These are phyloP conservation scores for Canariomyces notabilis DNA, from an alignment of 2,329 filamentous ascomycete genomes.

Conservation along the genomic window DNA sequence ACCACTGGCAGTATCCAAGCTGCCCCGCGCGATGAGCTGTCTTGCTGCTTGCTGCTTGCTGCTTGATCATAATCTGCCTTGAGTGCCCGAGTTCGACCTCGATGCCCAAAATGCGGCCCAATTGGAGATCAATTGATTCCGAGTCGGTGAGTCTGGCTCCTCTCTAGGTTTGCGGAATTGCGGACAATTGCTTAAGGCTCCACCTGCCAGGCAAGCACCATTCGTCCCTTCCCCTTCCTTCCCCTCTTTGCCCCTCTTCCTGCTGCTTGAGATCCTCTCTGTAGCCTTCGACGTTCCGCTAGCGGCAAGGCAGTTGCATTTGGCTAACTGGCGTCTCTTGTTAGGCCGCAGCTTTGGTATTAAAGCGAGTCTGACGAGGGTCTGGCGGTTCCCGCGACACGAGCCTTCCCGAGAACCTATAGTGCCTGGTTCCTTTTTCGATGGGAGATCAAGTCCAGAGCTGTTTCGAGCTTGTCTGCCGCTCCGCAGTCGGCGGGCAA, in stretches of 20 bases:
- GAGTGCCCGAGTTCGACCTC: constrained; percentile 7
- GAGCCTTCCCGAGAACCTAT: too few relatives aligned
- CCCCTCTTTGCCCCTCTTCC: constrained; percentile 15
- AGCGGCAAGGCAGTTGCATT: not conserved
- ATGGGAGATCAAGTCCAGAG: not conserved
- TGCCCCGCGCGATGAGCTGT: constrained; percentile 18
- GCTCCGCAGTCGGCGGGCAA: not conserved
- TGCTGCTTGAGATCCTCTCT: not conserved
- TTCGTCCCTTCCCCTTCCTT: constrained; percentile 12
- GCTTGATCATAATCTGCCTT: constrained; percentile 6
- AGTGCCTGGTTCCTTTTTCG: not conserved
- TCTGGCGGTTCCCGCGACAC: not conserved
- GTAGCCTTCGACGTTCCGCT: not conserved
- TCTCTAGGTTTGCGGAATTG: too few relatives aligned
- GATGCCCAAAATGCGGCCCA: constrained; percentile 25
- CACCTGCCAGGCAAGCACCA: constrained; percentile 6
- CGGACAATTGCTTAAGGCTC: constrained; percentile 7
- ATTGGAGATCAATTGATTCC: constrained; percentile 24
- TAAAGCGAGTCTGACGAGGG: not conserved
- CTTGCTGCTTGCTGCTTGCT: not conserved
- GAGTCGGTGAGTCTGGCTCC: constrained; percentile 12
- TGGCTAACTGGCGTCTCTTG: not conserved
- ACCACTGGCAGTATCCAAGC: not conserved
- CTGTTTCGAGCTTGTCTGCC: not conserved
- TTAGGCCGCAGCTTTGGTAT: not conserved